Evolutionary conservation across 108 stramenopile species (phyloP).

Genomic region (Cyclostephanos invisitatus): DNA sequence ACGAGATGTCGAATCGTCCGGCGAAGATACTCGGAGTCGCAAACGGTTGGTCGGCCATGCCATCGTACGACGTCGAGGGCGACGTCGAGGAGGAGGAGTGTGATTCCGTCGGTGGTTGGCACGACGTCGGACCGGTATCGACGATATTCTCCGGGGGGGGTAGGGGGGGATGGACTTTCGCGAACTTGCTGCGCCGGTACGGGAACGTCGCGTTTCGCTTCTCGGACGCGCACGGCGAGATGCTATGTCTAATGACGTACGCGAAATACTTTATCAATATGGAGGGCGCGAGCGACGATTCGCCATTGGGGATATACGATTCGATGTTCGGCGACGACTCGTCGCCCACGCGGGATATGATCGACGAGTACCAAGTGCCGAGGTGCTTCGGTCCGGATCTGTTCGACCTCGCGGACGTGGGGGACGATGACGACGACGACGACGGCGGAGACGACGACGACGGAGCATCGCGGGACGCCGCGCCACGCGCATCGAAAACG

Average conservation of each 20-base stretch:
- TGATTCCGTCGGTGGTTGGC: too few species aligned
- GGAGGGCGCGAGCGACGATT: constrained; percentile 72
- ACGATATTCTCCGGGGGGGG: constrained; percentile 32
- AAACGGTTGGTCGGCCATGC: constrained; percentile 67
- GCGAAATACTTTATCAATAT: constrained; percentile 60
- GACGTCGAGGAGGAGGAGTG: too few species aligned
- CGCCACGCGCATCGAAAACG: constrained; percentile 3
- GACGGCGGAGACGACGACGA: constrained; percentile 23
- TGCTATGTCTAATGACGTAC: constrained; percentile 70
- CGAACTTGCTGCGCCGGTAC: constrained; percentile 58
- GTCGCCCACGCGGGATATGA: constrained; percentile 44
- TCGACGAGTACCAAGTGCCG: constrained; percentile 71
- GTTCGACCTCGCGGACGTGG: constrained; percentile 59
- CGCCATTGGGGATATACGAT: constrained; percentile 85
- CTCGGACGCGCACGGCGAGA: constrained; percentile 81
- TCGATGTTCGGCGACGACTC: constrained; percentile 61
- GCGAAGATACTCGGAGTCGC: constrained; percentile 71
- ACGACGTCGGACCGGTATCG: constrained; percentile 20
- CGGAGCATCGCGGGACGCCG: constrained; percentile 10
- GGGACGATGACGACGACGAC: constrained; percentile 22
- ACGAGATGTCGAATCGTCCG: constrained; percentile 69
- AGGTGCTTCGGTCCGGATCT: constrained; percentile 71
- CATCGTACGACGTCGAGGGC: constrained; percentile 21
- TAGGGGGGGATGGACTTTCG: constrained; percentile 57
- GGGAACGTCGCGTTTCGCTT: constrained; percentile 70